Evolutionary conservation across 2,329 filamentous ascomycete species (phyloP), one percentile per base, ranked within the genome.

Genomic region (Alternaria gaisen): DNA sequence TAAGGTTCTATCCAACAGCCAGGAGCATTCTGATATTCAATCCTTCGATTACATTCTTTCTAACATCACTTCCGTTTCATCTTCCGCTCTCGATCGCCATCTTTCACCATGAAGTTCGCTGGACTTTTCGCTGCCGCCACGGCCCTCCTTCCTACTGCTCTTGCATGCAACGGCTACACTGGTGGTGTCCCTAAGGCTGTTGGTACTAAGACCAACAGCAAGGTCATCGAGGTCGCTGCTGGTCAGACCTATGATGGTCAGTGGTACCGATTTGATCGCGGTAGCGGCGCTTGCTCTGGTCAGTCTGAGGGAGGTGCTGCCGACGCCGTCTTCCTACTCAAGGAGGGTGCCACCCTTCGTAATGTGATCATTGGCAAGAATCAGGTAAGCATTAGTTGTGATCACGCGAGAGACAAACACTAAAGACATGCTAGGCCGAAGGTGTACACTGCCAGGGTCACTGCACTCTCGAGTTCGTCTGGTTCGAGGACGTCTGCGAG

Each of bases 361-460:
- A 85, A 85, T 64, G 83, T 83, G 67, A 85, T 86, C 72, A 85
- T 86, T 53, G 83, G 84, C 18, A 77, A 79, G 48, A 80, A 81
- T 58, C 81, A 85, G 43, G 56, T 59, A 48, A 34, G 42, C 28
- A 10, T 42, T 10, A 6, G 16, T 3, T 12, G 7, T 30, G 12
- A n/a, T 12, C 20, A 26, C 3, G 22, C 8, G n/a, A 24, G 30
- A 34, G 18, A 26, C 16, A 28, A 16, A 8, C 26, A 55, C 43
- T 50, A 24, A 42, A 55, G 16, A 11, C 22, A 22, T 50, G 18
- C 20, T 24, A 59, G 67, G 78, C 80, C 28, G 84, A 86, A 71
- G 84, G 83, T 61, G 81, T 86, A 34, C 83, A 86, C 76, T 86
- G 84, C 75, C 72, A 80, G 60, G 70, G 70, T 2, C 76, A 79